These are phyloP conservation scores for Coix lacrymajobi DNA, from an alignment of 176 grass and related monocot species.

Conservation along the genomic window DNA sequence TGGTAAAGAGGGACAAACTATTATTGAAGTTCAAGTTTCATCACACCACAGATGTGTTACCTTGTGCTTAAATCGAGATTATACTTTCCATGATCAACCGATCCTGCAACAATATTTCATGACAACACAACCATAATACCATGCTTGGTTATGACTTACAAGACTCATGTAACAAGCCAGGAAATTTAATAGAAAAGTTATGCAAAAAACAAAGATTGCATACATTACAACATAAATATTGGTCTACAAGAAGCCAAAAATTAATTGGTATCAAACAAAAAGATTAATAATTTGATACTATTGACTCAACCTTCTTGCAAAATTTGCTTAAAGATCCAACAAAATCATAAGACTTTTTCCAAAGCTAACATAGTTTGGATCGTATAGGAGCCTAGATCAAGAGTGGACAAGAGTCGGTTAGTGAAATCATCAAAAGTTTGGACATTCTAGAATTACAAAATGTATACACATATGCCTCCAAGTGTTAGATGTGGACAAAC, in stretches of 20 bases:
- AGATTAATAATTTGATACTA: conserved; percentile 20
- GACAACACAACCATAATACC: conserved; percentile 19
- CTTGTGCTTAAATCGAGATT: conserved; percentile 22
- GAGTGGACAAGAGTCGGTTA: background rate
- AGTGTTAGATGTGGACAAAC: background rate
- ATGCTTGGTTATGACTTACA: background rate
- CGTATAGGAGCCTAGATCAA: conserved; percentile 36
- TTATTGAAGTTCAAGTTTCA: background rate
- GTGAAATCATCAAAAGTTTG: background rate
- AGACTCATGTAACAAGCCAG: background rate
- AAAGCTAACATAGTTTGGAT: conserved; percentile 47
- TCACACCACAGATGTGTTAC: conserved; percentile 2
- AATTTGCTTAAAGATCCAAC: conserved; percentile 55
- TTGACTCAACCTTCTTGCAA: conserved; percentile 39
- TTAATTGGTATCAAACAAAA: background rate
- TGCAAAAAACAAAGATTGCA: background rate
- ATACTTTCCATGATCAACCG: background rate
- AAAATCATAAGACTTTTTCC: conserved; percentile 51
- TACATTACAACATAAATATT: background rate
- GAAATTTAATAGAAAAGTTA: background rate
- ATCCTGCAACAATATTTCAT: conserved; percentile 31
- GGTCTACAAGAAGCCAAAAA: background rate
- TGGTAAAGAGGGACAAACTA: background rate
- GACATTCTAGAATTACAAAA: background rate
- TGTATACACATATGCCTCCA: background rate